phyloP scores from a whole-genome alignment of 805 yeast genomes.

The Candida boleticola region DNA sequence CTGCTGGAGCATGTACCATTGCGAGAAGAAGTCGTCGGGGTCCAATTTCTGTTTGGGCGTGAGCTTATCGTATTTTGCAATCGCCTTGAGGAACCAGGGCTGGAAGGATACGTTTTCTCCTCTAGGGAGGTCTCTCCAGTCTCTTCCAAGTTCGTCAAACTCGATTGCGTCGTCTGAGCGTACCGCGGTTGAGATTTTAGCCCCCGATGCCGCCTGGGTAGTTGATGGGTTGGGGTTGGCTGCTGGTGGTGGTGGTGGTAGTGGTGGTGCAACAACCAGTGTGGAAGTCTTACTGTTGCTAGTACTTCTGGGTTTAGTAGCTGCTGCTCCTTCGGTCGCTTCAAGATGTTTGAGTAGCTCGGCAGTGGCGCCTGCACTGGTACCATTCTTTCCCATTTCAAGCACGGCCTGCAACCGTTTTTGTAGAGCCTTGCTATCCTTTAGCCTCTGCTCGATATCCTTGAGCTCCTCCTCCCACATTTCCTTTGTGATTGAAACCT shows the following conservation, averaged over 20 bases:
- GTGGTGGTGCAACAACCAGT: too few species aligned
- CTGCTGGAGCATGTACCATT: constrained; percentile 22
- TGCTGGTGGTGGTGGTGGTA: constrained; percentile 1
- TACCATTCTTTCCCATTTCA: neutral
- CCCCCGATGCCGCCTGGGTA: neutral
- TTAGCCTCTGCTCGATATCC: neutral
- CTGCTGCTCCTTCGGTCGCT: neutral
- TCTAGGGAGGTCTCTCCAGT: constrained; percentile 72
- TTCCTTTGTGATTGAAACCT: too few species aligned
- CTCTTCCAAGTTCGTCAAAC: constrained; percentile 59
- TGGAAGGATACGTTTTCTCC: constrained; percentile 45
- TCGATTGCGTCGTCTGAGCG: constrained; percentile 32
- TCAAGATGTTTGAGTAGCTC: neutral
- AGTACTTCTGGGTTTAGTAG: too few species aligned
- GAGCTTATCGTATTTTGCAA: constrained; percentile 15
- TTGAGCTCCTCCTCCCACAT: neutral
- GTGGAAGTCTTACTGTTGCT: too few species aligned
- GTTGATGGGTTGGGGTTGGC: neutral
- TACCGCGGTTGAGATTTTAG: constrained; percentile 14
- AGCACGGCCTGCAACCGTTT: neutral
- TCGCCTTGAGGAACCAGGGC: constrained; percentile 16
- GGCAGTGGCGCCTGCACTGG: neutral
- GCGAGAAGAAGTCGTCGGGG: constrained; percentile 27
- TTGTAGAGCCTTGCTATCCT: neutral
- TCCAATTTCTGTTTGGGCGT: constrained; percentile 12